These are phyloP conservation scores for Phytophthora fragariaefolia DNA, from an alignment of 352 stramenopile genomes.

Conservation along the genomic window DNA sequence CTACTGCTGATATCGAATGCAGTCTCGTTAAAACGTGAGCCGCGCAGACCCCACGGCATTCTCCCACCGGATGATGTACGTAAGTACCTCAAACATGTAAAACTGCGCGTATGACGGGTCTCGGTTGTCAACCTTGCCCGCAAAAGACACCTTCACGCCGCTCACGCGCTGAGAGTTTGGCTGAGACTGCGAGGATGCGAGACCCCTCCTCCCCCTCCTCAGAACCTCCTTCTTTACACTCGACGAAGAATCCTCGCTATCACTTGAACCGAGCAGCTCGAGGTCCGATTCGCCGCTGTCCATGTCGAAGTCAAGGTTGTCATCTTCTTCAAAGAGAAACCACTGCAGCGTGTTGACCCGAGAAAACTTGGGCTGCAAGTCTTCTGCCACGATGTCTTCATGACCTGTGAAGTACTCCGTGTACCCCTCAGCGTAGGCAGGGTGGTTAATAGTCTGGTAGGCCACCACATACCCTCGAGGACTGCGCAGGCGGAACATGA, in stretches of 20 bases:
- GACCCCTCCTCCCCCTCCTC: conserved; percentile 17
- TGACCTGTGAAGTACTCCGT: conserved; percentile 45
- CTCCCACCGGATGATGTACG: conserved; percentile 57
- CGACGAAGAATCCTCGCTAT: conserved; percentile 32
- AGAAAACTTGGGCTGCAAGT: conserved; percentile 45
- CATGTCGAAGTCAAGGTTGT: conserved; percentile 47
- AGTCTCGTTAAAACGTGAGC: conserved; percentile 33
- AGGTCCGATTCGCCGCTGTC: conserved; percentile 46
- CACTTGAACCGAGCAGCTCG: conserved; percentile 41
- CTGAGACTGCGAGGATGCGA: conserved; percentile 3
- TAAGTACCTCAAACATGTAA: conserved; percentile 59
- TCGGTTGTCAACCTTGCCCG: conserved; percentile 51
- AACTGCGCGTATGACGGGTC: conserved; percentile 49
- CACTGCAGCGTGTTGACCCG: conserved; percentile 59
- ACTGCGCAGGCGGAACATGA: conserved; percentile 56
- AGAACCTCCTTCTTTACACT: conserved; percentile 19
- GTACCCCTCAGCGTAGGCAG: conserved; percentile 40
- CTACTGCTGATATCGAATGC: too few species aligned
- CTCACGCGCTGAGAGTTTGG: conserved; percentile 5
- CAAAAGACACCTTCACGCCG: conserved; percentile 53
- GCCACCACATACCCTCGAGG: conserved; percentile 53
- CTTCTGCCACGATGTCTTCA: conserved; percentile 33
- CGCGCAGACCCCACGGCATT: conserved; percentile 45
- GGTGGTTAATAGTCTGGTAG: conserved; percentile 53
- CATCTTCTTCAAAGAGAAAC: conserved; percentile 44